Evolutionary conservation across 108 stramenopile genomes (phyloP), one percentile per base, ranked within the genome.

Genomic region (Schizochytrium sp.): DNA sequence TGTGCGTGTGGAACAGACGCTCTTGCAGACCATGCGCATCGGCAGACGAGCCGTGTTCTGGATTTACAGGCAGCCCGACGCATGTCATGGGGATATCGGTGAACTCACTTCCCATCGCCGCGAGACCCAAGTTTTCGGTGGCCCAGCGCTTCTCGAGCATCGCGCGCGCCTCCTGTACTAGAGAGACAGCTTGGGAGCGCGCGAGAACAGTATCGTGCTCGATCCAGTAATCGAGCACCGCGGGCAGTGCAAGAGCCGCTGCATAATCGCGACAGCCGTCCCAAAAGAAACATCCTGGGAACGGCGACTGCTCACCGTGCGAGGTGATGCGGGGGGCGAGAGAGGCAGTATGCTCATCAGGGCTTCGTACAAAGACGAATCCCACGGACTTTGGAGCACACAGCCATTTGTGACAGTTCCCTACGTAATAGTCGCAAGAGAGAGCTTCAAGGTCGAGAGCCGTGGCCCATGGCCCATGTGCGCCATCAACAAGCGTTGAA

Each of bases 351-450:
- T 8, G 6, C 34, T 41, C 41, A 10, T 23, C 14, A 8, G 63
- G 63, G 10, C 41, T 41, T 5, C 29, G 57, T 12, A 44, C 60
- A 19, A 41, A 25, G 23, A 87, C 19, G 10, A 87, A 45, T 8
- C 55, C 89, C 19, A 57, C 72, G 5, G 72, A 72, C 19, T 44
- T 25, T 4, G 89, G 83, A 5, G 57, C 43, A 83, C 89, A 87
- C 23, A 89, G 89, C 89, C 89, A 89, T 58, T 89, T 89, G 59
- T 89, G 89, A 8, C 41, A 34, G 58, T 89, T 89, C 23, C 72
- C 72, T 14, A 89, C 89, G 29, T 87, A 89, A 44, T 43, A 89
- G 51, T 89, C 89, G 5, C 41, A 48, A 12, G 25, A 21, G 57
- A 89, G 23, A 29, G 34, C 43, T 18, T 72, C 55, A 0, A 89